Evolutionary conservation across 768 basidiomycete genomes (phyloP).

Genomic region (Sporobolomyces roseus): DNA sequence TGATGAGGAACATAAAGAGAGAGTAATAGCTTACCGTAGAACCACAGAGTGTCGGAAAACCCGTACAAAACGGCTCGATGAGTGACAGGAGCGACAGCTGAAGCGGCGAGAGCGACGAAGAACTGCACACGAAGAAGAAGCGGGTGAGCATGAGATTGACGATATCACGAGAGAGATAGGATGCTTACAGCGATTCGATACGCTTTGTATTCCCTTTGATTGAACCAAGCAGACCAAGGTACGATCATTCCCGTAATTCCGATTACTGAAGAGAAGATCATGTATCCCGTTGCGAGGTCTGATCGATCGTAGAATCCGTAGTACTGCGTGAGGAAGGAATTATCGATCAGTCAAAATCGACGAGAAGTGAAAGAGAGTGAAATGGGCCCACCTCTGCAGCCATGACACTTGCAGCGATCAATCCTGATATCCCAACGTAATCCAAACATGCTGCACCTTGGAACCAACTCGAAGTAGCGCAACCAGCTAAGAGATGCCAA

Average conservation of each 20-base stretch:
- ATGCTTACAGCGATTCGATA: slow-evolving; percentile 19
- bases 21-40: slow-evolving; percentile 34
- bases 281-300: slow-evolving; percentile 32
- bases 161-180: not conserved
- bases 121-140: slow-evolving; percentile 32
- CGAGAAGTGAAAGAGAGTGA: not conserved
- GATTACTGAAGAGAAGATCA: slow-evolving; percentile 29
- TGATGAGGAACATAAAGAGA: not conserved
- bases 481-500: slow-evolving; percentile 47
- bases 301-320: slow-evolving; percentile 42
- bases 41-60: slow-evolving; percentile 26
- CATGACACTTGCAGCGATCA: slow-evolving; percentile 43
- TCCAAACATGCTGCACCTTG: slow-evolving; percentile 45
- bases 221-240: slow-evolving; percentile 43
- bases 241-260: slow-evolving; percentile 42
- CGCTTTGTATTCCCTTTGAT: slow-evolving; percentile 39
- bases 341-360: not conserved
- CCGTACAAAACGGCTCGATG: slow-evolving; percentile 42
- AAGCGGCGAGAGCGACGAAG: slow-evolving; percentile 44
- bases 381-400: slow-evolving; percentile 30
- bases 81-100: slow-evolving; percentile 43
- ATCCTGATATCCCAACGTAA: slow-evolving; percentile 44
- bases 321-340: slow-evolving; percentile 7
- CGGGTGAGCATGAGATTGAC: not conserved
- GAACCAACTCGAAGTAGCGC: slow-evolving; percentile 43